Percentiles rank a stretch among this genome's conserved stretches.
Conservation (phyloP, 2,329 filamentous ascomycete species). For the Phialemoniopsis sp. region DNA sequence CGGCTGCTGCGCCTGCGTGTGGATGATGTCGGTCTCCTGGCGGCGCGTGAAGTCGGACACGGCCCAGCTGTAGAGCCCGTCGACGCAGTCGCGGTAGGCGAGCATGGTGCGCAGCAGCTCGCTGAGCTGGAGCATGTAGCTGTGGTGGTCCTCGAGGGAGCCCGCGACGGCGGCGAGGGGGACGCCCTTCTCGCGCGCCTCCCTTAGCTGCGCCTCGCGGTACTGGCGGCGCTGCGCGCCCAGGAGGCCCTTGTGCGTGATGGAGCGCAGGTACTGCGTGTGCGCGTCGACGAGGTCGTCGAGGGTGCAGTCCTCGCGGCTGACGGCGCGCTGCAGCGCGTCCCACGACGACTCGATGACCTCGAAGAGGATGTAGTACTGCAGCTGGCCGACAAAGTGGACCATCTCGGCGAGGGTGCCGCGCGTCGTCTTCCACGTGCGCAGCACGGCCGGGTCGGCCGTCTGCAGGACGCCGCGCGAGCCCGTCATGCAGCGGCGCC, state of each 20-base stretch:
- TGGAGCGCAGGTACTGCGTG: slow-evolving; percentile 83
- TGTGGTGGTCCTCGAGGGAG: slow-evolving; percentile 60
- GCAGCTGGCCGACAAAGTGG: slow-evolving; percentile 93
- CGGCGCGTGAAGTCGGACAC: slow-evolving; percentile 89
- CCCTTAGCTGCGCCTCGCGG: slow-evolving; percentile 28
- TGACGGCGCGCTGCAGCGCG: slow-evolving; percentile 77
- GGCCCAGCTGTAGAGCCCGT: slow-evolving; percentile 90
- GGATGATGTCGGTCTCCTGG: slow-evolving; percentile 65
- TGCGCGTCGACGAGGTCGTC: slow-evolving; percentile 95
- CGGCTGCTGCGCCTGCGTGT: background rate
- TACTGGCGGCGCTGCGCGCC: slow-evolving; percentile 58
- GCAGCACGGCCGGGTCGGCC: slow-evolving; percentile 61
- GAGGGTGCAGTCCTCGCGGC: slow-evolving; percentile 77
- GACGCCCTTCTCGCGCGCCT: slow-evolving; percentile 19
- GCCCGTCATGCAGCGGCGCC: slow-evolving; percentile 95
- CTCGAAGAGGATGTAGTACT: slow-evolving; percentile 98
- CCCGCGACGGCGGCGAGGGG: slow-evolving; percentile 27
- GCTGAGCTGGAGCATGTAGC: slow-evolving; percentile 86
- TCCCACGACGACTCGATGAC: slow-evolving; percentile 97
- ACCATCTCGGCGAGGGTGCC: slow-evolving; percentile 96
- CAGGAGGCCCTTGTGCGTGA: slow-evolving; percentile 92
- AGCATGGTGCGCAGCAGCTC: slow-evolving; percentile 94
- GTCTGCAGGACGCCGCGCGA: slow-evolving; percentile 83
- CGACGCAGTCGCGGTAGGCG: slow-evolving; percentile 85
- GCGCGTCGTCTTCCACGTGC: slow-evolving; percentile 86